These are phyloP conservation scores for Pyrenula aspistea DNA, from an alignment of 495 filamentous ascomycete species.

Conservation along the genomic window DNA sequence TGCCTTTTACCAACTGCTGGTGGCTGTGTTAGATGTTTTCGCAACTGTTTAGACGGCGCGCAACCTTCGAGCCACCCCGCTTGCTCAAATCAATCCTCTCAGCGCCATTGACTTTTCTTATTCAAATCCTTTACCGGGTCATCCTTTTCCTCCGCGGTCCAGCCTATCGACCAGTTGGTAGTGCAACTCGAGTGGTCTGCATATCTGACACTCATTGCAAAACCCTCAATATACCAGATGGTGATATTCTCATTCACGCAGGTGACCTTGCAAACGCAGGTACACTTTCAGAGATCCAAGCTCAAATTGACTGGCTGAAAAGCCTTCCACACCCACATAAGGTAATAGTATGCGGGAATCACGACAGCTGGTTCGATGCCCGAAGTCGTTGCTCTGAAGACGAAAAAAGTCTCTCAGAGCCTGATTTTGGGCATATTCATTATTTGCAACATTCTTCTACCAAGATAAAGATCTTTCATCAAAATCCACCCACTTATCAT, in stretches of 20 bases:
- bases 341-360: slow-evolving; percentile 61
- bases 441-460: slow-evolving; percentile 51
- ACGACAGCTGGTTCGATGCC: slow-evolving; percentile 71
- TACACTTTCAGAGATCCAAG: slow-evolving; percentile 57
- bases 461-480: slow-evolving; percentile 6
- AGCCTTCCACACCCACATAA: slow-evolving; percentile 64
- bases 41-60: slow-evolving; percentile 3
- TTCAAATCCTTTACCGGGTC: slow-evolving; percentile 44
- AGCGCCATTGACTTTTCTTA: slow-evolving; percentile 35
- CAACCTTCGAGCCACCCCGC: slow-evolving; percentile 36
- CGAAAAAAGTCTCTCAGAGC: slow-evolving; percentile 13
- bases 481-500: slow-evolving; percentile 10
- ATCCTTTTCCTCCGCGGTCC: slow-evolving; percentile 52
- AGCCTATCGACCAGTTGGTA: slow-evolving; percentile 38
- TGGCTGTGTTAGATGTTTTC: not conserved
- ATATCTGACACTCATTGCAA: slow-evolving; percentile 81
- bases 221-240: slow-evolving; percentile 52
- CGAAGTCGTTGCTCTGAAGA: slow-evolving; percentile 32
- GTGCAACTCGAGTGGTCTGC: slow-evolving; percentile 56
- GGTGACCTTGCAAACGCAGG: slow-evolving; percentile 75
- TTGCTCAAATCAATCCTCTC: slow-evolving; percentile 32
- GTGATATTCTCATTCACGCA: slow-evolving; percentile 81
- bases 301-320: slow-evolving; percentile 67
- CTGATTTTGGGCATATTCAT: slow-evolving; percentile 30
- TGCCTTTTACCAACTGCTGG: no score